phyloP scores from a whole-genome alignment of 1,139 yeast species.

The Protomyces macrosporus region DNA sequence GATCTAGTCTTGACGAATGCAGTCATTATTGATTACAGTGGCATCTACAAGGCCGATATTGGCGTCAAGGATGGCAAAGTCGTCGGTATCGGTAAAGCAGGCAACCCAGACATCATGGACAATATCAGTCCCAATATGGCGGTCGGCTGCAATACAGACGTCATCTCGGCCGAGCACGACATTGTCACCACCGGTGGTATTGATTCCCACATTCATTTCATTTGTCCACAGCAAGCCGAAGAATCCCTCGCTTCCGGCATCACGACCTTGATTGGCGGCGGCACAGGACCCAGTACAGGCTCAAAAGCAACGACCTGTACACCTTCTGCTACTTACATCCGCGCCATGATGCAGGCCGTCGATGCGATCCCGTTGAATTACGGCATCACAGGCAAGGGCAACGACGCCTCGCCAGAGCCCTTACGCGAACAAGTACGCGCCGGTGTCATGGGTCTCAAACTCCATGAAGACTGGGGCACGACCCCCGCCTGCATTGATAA shows the following conservation, averaged over 20 bases:
- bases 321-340: constrained; percentile 22
- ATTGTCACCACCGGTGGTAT: constrained; percentile 28
- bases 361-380: constrained; percentile 27
- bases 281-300: constrained; percentile 29
- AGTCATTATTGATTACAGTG: constrained; percentile 26
- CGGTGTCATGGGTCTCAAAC: constrained; percentile 27
- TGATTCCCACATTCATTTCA: constrained; percentile 29
- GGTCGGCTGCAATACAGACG: constrained; percentile 27
- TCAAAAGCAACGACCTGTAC: constrained; percentile 30
- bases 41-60: constrained; percentile 30
- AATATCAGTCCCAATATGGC: constrained; percentile 23
- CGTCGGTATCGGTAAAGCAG: constrained; percentile 28
- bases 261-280: constrained; percentile 29
- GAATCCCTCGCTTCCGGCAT: constrained; percentile 29
- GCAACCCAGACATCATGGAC: constrained; percentile 29
- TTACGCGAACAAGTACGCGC: constrained; percentile 27
- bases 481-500: constrained; percentile 28
- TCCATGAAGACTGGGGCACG: constrained; percentile 30
- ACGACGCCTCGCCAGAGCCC: constrained; percentile 19
- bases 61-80: constrained; percentile 28
- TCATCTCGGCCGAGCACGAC: constrained; percentile 28
- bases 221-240: constrained; percentile 29
- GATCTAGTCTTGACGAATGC: constrained; percentile 28
- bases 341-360: constrained; percentile 26
- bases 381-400: constrained; percentile 29